These are phyloP conservation scores for Hypoxylon crocopeplum DNA, from an alignment of 495 filamentous ascomycete genomes.

Conservation along the genomic window DNA sequence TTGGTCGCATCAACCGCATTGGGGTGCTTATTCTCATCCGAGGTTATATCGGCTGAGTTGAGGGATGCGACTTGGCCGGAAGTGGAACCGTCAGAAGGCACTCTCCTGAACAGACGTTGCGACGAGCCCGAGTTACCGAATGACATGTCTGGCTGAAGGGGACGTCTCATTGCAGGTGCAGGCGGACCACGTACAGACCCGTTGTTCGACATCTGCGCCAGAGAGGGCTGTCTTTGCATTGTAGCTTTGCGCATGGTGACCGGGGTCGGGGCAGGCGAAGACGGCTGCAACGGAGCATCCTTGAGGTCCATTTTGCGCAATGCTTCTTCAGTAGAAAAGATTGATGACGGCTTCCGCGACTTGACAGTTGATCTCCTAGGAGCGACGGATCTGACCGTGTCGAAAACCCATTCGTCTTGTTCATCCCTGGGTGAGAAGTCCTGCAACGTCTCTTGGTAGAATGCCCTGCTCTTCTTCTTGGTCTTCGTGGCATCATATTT, in stretches of 20 bases:
- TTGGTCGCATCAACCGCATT: constrained; percentile 60
- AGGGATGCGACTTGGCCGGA: constrained; percentile 43
- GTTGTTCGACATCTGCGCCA: constrained; percentile 49
- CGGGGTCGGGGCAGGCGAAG: constrained; percentile 49
- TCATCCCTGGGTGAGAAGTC: constrained; percentile 72
- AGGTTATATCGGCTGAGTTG: constrained; percentile 40
- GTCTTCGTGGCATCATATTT: constrained; percentile 73
- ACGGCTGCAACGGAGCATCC: constrained; percentile 58
- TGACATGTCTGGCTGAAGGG: constrained; percentile 80
- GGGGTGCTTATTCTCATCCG: constrained; percentile 53
- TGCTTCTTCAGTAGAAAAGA: constrained; percentile 59
- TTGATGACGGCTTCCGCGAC: constrained; percentile 60
- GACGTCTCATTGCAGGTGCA: constrained; percentile 67
- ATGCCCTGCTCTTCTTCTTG: constrained; percentile 67
- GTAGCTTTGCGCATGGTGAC: constrained; percentile 59
- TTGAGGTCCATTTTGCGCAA: constrained; percentile 68
- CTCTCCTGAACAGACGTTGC: constrained; percentile 86
- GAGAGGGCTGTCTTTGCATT: constrained; percentile 61
- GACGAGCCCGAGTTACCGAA: constrained; percentile 93
- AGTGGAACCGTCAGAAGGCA: constrained; percentile 70
- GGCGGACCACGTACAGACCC: constrained; percentile 57
- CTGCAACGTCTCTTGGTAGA: constrained; percentile 90
- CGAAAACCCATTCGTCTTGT: constrained; percentile 95
- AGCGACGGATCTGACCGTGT: constrained; percentile 77
- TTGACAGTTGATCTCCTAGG: constrained; percentile 53